Conservation (phyloP, 345 rosid genomes). For the Pistacia vera region DNA sequence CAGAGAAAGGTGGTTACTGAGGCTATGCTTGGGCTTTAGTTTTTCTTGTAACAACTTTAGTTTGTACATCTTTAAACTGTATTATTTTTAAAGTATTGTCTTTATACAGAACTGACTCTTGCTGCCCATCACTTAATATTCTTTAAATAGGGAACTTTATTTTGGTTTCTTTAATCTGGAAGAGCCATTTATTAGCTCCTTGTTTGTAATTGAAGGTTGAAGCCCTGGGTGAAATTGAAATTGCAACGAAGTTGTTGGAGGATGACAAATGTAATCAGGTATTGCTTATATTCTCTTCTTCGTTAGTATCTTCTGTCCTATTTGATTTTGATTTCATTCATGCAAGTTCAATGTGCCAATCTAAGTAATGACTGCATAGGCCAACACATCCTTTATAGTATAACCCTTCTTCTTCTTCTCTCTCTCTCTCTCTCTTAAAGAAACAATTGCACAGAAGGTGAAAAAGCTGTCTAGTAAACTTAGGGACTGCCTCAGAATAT, state of each 20-base stretch:
- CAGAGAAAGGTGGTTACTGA: neutral
- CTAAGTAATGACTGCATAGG: too few relatives aligned
- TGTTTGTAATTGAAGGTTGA: conserved; percentile 60
- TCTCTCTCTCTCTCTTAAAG: too few relatives aligned
- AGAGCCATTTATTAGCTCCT: conserved; percentile 24
- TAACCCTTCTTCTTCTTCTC: too few relatives aligned
- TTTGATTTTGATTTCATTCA: too few relatives aligned
- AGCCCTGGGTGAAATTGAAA: conserved; percentile 86
- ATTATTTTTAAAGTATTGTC: neutral
- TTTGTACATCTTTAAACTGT: neutral
- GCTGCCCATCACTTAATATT: neutral
- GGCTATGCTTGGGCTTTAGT: neutral
- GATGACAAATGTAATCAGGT: conserved; percentile 57
- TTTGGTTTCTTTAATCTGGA: conserved; percentile 13
- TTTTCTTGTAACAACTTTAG: neutral
- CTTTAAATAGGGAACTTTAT: neutral
- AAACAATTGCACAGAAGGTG: too few relatives aligned
- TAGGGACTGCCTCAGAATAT: too few relatives aligned
- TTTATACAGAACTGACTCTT: neutral
- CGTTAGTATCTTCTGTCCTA: neutral
- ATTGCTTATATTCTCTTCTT: conserved; percentile 13
- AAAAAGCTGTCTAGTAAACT: too few relatives aligned
- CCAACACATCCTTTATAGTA: too few relatives aligned
- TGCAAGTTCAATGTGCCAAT: too few relatives aligned
- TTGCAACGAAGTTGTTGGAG: conserved; percentile 78